A percentile compares a stretch with the other conserved stretches of the same genome.
Conservation (phyloP, 768 basidiomycete species). For the Suillus occidentalis region DNA sequence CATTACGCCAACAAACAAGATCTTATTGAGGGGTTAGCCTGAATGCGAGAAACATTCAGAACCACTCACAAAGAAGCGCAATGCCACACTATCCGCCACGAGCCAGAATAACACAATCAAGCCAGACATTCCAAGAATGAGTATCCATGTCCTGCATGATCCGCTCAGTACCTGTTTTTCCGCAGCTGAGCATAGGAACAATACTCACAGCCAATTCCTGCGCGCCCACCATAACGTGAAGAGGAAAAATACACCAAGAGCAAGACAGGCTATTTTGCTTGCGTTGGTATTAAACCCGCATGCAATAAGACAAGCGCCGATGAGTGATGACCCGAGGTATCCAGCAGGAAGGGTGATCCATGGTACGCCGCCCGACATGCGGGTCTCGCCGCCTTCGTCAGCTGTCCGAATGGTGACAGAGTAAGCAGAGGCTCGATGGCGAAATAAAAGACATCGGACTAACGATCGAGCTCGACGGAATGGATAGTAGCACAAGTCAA, state of each 20-base stretch:
- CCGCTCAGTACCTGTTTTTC: background rate
- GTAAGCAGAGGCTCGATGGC: constrained; percentile 4
- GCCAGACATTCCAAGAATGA: constrained; percentile 78
- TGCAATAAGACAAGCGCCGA: constrained; percentile 84
- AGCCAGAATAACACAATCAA: constrained; percentile 86
- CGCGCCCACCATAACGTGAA: constrained; percentile 90
- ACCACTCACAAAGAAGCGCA: constrained; percentile 70
- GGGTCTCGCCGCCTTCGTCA: constrained; percentile 85
- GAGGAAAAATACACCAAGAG: constrained; percentile 82
- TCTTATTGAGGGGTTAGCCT: constrained; percentile 34
- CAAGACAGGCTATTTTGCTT: constrained; percentile 78
- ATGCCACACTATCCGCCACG: constrained; percentile 67
- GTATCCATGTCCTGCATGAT: constrained; percentile 63
- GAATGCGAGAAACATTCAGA: no score
- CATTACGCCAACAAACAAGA: constrained; percentile 86
- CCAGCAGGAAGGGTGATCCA: constrained; percentile 86
- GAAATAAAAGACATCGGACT: constrained; percentile 28
- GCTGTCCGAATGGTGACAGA: constrained; percentile 41
- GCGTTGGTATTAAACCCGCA: constrained; percentile 90
- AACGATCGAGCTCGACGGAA: constrained; percentile 85
- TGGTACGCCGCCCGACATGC: constrained; percentile 83
- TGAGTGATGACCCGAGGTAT: constrained; percentile 82
- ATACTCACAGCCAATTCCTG: constrained; percentile 65
- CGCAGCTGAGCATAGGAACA: background rate
- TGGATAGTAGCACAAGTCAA: constrained; percentile 86